Base-by-base conservation (phyloP, 176 grass and related monocot genomes). In the Sorghum bicolor region DNA sequence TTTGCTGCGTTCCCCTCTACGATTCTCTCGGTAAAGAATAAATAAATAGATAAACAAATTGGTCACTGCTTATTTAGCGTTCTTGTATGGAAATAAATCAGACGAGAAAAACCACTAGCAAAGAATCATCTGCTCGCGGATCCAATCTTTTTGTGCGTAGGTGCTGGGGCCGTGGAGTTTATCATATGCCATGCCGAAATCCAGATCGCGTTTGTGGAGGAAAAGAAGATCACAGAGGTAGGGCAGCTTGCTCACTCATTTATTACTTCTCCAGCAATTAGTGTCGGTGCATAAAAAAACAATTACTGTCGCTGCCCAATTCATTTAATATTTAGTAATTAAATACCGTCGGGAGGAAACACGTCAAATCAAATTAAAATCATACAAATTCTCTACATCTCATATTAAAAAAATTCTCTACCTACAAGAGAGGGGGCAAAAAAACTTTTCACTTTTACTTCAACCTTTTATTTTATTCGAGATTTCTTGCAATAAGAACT, bases 181-280 rank as follows among this genome's bases (percentile, higher is more conserved):
- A 91, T 98, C 76, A 87, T 94, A 26, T 95, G 93, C 43, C 96
- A 98, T 39, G 96, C 96, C 11, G 96, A 98, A 84, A 57, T 95
- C 78, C 73, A 90, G 28, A 90, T 95, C 62, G 91, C 15, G 40
- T 90, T 98, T 39, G 83, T 86, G 43, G 96, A 98, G 80, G 93
- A 98, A 62, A 98, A 84, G 70, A 98, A 98, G 72, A 80, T 93
- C 60, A 14, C 24, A 22, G 92, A 95, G 92, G 96, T 98, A 22
- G 3, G 64, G 15, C 32, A 75, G 1, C 30, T 41, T 34, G 4
- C 19, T 16, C 29, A 16, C 24, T 29, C 9, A 3, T n/a, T 22
- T 58, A 9, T 4, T 69, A 28, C 13, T 41, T 60, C 3, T 11
- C 58, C 25, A 61, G 4, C 13, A 28, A 30, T 3, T 0, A 19